Percentiles rank a stretch among this genome's conserved stretches.
Conservation (phyloP, 768 basidiomycete genomes). For the Rubroboletus satanas region DNA sequence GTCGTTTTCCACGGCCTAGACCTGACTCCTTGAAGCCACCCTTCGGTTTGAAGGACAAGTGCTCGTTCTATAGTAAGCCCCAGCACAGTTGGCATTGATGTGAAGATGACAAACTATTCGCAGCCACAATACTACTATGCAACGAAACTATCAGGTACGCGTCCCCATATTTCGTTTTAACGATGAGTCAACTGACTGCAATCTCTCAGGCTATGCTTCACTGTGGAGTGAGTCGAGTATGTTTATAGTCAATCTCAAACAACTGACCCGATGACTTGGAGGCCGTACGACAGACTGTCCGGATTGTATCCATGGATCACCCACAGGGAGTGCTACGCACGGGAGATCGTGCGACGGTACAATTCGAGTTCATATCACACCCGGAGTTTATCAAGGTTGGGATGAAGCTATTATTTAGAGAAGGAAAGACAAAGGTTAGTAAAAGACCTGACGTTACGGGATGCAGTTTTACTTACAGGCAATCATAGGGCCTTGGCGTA, state of each 20-base stretch:
- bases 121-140: conserved; percentile 90
- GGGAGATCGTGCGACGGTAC: conserved; percentile 91
- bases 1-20: neutral
- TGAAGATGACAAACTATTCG: conserved; percentile 3
- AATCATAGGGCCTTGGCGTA: conserved; percentile 65
- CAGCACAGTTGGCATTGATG: neutral
- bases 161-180: neutral
- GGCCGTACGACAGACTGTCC: conserved; percentile 90
- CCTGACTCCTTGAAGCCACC: conserved; percentile 47
- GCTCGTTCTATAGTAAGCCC: conserved; percentile 80
- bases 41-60: conserved; percentile 90
- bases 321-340: conserved; percentile 87
- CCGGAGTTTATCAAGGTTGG: conserved; percentile 92
- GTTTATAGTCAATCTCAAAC: neutral
- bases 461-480: conserved; percentile 6
- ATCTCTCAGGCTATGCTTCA: conserved; percentile 77
- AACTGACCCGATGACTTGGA: conserved; percentile 27
- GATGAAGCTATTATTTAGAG: conserved; percentile 89
- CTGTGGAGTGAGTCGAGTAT: conserved; percentile 61
- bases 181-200: neutral
- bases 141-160: conserved; percentile 86
- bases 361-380: conserved; percentile 90
- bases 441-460: neutral
- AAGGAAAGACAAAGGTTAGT: conserved; percentile 90
- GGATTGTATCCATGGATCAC: conserved; percentile 87